phyloP scores from a whole-genome alignment of 2,329 filamentous ascomycete genomes.

The Fusarium xyrophilum region DNA sequence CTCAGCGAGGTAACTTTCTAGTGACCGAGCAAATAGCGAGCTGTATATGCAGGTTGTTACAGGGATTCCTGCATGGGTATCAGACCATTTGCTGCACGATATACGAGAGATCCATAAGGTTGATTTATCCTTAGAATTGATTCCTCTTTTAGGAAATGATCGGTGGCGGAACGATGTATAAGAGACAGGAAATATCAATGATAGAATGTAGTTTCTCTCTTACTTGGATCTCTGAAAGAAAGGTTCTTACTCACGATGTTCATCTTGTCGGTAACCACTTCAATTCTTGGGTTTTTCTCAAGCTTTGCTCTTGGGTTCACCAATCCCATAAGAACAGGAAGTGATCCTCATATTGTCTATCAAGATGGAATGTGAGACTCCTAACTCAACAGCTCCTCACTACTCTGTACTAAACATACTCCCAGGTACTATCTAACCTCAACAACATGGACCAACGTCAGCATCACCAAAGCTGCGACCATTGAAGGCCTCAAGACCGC shows the following conservation, averaged over 20 bases:
- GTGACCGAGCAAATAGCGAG: neutral
- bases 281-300: neutral
- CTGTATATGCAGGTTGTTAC: no score
- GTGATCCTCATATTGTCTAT: neutral
- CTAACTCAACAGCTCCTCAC: no score
- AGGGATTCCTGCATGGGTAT: neutral
- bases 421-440: neutral
- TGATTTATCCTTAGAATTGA: no score
- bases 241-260: neutral
- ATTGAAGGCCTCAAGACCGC: constrained; percentile 1
- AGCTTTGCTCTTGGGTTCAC: neutral
- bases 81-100: neutral
- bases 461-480: neutral
- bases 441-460: neutral
- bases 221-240: no score
- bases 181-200: neutral
- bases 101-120: neutral
- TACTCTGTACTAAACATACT: accelerated
- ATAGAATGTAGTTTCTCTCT: neutral
- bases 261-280: neutral
- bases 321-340: neutral
- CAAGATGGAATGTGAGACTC: neutral
- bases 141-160: neutral
- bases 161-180: neutral
- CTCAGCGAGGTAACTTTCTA: neutral